Percentiles rank a stretch among this genome's conserved stretches.
These are phyloP conservation scores for Epichloe glyceriae DNA, from an alignment of 2,329 filamentous ascomycete species.

Conservation along the genomic window DNA sequence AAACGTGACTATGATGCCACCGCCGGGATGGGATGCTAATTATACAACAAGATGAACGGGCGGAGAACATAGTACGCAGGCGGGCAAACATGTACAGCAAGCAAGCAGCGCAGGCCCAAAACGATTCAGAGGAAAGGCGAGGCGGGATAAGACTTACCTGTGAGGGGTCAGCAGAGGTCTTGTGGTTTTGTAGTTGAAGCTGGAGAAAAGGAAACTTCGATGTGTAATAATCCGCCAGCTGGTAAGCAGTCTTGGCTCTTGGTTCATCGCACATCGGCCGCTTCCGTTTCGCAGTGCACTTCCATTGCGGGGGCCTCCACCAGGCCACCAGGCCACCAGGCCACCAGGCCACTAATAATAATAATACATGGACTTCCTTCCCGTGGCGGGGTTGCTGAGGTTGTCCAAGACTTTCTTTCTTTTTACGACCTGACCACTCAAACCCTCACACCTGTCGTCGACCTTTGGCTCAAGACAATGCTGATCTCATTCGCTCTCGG, in stretches of 20 bases:
- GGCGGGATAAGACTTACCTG: neutral
- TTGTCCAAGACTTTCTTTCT: too few species aligned
- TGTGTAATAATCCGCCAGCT: too few species aligned
- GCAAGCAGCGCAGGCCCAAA: neutral
- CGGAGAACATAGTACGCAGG: neutral
- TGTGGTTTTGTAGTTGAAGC: constrained; percentile 1
- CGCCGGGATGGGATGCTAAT: neutral
- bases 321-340: too few species aligned
- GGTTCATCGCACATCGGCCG: neutral
- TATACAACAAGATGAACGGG: neutral
- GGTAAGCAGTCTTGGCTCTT: too few species aligned
- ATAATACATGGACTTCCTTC: neutral
- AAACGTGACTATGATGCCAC: neutral
- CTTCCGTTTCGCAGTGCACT: neutral
- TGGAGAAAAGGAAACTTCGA: neutral
- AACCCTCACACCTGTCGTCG: too few species aligned
- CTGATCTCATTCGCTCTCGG: too few species aligned
- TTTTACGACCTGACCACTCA: too few species aligned
- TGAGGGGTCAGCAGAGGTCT: neutral
- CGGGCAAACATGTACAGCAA: too few species aligned
- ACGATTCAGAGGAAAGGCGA: neutral
- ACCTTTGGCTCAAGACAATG: too few species aligned
- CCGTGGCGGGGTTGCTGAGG: too few species aligned
- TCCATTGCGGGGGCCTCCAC: neutral
- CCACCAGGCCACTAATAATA: too few species aligned